Evolutionary conservation across 495 filamentous ascomycete genomes (phyloP), one percentile per base, ranked within the genome.

Genomic region (Xylaria sp.): DNA sequence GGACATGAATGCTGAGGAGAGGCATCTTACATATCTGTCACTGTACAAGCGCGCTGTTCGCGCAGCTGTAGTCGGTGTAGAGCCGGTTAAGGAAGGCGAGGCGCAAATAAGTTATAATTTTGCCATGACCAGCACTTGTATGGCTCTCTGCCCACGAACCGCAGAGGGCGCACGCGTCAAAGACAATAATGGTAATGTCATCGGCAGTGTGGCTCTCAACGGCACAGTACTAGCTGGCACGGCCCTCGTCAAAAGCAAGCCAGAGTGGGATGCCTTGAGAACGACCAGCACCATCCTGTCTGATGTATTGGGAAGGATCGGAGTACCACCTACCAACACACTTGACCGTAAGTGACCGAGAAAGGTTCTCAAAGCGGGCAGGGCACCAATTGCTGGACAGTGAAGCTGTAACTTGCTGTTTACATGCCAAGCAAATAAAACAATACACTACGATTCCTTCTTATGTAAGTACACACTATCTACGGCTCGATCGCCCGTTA

Each of bases 151-250:
- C 69, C 93, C 93, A 9, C 82, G 93, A 52, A 77, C 79, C 6
- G 80, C 78, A 1, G 86, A 87, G 75, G 86, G 86, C 1, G 64
- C 68, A 6, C 68, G 65, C 48, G 75, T 85, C 24, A 71, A 71
- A 19, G 65, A 70, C 19, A 70, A 71, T 24, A 80, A 84, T 44
- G 81, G 86, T 0, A 75, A 73, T 5, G 83, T 83, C 5, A 77
- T 89, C 3, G 92, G 91, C 0, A 82, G 83, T 52, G 79, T 95
- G 21, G 86, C 88, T 17, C 77, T 95, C 26, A 95, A 97, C 71
- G 93, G 93, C 24, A 95, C 93, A 0, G 82, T 93, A 59, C 81
- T 97, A 24, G 93, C 89, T n/a, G 93, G 91, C 1, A 95, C 92
- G 37, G 82, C 94, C 58, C 89, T 97, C 82, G 93, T 97, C 17